Base-by-base conservation (phyloP, 2,329 filamentous ascomycete genomes). In the Gyromitra esculenta region DNA sequence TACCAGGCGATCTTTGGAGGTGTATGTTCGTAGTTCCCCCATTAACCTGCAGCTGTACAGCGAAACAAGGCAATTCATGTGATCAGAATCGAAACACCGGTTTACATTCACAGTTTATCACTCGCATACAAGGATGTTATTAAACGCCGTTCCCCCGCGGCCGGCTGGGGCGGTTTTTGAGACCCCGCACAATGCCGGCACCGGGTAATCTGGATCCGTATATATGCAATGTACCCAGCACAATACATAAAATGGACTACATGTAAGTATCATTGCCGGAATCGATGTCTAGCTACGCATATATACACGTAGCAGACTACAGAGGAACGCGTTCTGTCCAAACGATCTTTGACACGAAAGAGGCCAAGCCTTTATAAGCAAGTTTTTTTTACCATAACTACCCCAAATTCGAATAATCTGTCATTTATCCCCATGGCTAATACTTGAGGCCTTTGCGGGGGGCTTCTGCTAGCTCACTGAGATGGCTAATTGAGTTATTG, bases 71-170 rank as follows among this genome's bases (percentile, higher is more conserved):
- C 9, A 37, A 37, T 57, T 43, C 35, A 11, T 37, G 35, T 50
- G 56, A 45, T 59, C n/a, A 41, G 37, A n/a, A 52, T 62, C 41
- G 54, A 31, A 37, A 25, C 41, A 18, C 52, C 39, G 25, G 66
- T 50, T 71, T 45, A 52, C 63, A 56, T 54, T 71, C 68, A 71
- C 1, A 11, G 8, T 11, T 18, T 71, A 54, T 71, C 68, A 71
- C 68, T 71, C 68, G 45, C 11, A 56, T 64, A 45, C 57, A 63
- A 54, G 68, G 67, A 70, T 70, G 43, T 54, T 63, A 60, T 70
- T 71, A n/a, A 35, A 64, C 57, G 57, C 68, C 57, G 15, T 37
- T 69, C 39, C 54, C 66, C 57, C 41, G 25, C 25, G 25, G 25
- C 25, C 25, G 45, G 57, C 66, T 57, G 37, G 54, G 41, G 65